Base-by-base conservation (phyloP, 805 yeast genomes). In the Ogataea nakhonphanomensis region DNA sequence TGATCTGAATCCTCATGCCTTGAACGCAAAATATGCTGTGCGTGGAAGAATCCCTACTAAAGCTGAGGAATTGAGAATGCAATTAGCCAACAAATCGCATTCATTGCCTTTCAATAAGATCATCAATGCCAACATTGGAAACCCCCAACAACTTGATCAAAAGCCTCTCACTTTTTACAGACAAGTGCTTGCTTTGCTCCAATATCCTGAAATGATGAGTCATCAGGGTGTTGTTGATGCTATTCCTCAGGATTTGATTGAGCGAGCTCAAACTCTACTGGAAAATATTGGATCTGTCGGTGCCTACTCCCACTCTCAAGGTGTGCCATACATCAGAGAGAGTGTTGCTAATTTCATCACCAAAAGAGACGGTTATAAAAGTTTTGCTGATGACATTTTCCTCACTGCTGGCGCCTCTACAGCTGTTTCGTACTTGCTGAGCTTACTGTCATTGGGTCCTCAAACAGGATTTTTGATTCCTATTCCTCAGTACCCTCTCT, bases 71-170 rank as follows among this genome's bases (percentile, higher is more conserved):
- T 67, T 93, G 43, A 72, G 81, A 43, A 66, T 64, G 8, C 74
- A 77, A 50, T 69, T 93, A 28, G 59, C 62, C 8, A 59, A 66
- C 30, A 69, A 76, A 28, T 81, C 84, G 20, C 70, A 69, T 13
- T 77, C 84, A 5, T 67, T 88, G 49, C 95, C 95, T 1, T 93
- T 89, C 58, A 65, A 74, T 30, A 68, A 75, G 45, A 85, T 93
- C 54, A 84, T 95, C 59, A 81, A 79, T 55, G 93, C 96, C 48
- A 93, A 93, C 61, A 93, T 93, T 48, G 99, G 99, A 23, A 93
- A 93, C 61, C 99, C 99, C 2, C 99, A 93, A 65, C 98, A 91
- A 61, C 72, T 93, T 58, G 91, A 88, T 52, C 99, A 93, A 64
- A 75, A 81, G 55, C 99, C 99, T 1, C 71, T 93, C 53, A 86